These are phyloP conservation scores for Mantamonas sphyraenae DNA, from an alignment of 78 protist genomes.

Conservation along the genomic window DNA sequence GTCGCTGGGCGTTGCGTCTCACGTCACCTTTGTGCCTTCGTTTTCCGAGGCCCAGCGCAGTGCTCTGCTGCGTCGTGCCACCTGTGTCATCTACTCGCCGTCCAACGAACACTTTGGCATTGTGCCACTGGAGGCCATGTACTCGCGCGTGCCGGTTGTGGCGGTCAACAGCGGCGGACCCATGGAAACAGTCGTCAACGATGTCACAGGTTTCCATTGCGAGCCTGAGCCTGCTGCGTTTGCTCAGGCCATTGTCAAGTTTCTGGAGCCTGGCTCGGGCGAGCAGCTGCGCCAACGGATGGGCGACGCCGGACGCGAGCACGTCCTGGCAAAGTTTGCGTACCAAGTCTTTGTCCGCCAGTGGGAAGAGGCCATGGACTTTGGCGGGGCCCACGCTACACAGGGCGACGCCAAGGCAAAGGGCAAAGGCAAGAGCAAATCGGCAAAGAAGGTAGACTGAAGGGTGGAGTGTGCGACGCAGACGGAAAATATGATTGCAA, in stretches of 20 bases:
- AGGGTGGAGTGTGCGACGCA: too few relatives aligned
- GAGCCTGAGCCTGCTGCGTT: conserved; percentile 11
- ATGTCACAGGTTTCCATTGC: conserved; percentile 60
- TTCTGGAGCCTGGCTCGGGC: neutral
- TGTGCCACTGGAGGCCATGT: conserved; percentile 91
- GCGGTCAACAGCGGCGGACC: conserved; percentile 91
- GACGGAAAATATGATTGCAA: too few relatives aligned
- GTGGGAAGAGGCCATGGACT: neutral
- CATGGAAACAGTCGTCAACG: conserved; percentile 59
- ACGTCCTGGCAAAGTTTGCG: neutral
- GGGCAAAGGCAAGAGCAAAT: too few relatives aligned
- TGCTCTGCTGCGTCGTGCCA: neutral
- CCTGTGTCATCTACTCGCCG: conserved; percentile 83
- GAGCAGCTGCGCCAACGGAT: neutral
- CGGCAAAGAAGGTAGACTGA: too few relatives aligned
- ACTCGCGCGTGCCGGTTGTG: conserved; percentile 51
- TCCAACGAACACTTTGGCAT: conserved; percentile 96
- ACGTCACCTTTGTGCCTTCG: conserved; percentile 44
- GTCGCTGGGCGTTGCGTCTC: conserved; percentile 10
- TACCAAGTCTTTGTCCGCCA: neutral
- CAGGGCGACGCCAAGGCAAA: too few relatives aligned
- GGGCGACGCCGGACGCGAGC: neutral
- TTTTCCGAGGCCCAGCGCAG: conserved; percentile 20
- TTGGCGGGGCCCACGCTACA: too few relatives aligned
- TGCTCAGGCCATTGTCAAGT: conserved; percentile 10